These are phyloP conservation scores for Xylariaceae sp. DNA, from an alignment of 2,329 filamentous ascomycete genomes.

Conservation along the genomic window DNA sequence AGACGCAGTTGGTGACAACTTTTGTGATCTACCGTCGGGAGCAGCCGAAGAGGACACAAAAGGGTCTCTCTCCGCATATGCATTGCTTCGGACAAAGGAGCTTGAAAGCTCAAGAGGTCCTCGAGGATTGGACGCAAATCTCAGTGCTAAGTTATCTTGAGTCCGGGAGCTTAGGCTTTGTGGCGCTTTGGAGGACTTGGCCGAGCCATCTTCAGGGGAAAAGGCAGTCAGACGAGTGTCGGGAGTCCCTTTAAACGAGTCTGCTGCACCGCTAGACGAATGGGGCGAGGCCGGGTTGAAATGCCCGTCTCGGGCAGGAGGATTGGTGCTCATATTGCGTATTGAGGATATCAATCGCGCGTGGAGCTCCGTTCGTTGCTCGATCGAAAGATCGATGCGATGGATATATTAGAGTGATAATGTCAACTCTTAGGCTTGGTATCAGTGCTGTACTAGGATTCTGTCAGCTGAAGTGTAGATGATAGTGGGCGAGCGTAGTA, in stretches of 20 bases:
- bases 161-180: conserved; percentile 31
- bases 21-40: conserved; percentile 35
- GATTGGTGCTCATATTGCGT: conserved; percentile 28
- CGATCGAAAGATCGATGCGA: not conserved
- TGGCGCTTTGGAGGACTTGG: conserved; percentile 38
- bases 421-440: not conserved
- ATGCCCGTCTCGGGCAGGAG: conserved; percentile 37
- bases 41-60: conserved; percentile 41
- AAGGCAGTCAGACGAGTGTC: conserved; percentile 59
- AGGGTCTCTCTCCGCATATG: conserved; percentile 42
- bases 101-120: conserved; percentile 22
- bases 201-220: conserved; percentile 53
- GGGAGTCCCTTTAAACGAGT: conserved; percentile 58
- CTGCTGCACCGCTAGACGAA: conserved; percentile 46
- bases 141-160: conserved; percentile 27
- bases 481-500: not conserved
- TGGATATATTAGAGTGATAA: not conserved
- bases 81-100: conserved; percentile 20
- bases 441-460: not conserved
- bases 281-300: conserved; percentile 45
- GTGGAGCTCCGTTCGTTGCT: not conserved
- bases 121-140: conserved; percentile 23
- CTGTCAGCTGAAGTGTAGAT: not conserved
- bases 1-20: conserved; percentile 59
- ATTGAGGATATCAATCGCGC: not conserved